These are phyloP conservation scores for Tripterygium wilfordii DNA, from an alignment of 177 flowering plant species.

Conservation along the genomic window DNA sequence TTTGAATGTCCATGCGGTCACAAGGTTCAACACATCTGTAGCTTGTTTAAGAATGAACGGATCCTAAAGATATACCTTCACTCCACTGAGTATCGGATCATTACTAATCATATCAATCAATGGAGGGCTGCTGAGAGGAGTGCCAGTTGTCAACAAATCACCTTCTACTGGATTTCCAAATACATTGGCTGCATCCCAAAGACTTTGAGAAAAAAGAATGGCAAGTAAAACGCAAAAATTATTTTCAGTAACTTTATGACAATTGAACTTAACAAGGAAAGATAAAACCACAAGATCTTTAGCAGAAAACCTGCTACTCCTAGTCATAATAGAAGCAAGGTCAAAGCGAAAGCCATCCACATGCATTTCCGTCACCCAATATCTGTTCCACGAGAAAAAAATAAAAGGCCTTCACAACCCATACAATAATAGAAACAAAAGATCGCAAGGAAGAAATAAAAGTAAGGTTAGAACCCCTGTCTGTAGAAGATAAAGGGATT, in stretches of 20 bases:
- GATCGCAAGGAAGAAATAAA: not conserved
- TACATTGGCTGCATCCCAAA: slow-evolving; percentile 88
- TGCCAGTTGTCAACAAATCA: slow-evolving; percentile 71
- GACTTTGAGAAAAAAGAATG: slow-evolving; percentile 24
- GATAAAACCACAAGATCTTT: not conserved
- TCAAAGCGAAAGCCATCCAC: slow-evolving; percentile 99
- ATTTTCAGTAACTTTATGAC: not conserved
- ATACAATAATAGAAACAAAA: not conserved
- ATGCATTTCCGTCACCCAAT: slow-evolving; percentile 96
- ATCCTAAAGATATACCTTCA: too few species aligned
- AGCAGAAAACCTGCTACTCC: slow-evolving; percentile 71
- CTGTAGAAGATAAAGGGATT: too few species aligned
- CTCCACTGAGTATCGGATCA: slow-evolving; percentile 85
- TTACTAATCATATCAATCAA: slow-evolving; percentile 88
- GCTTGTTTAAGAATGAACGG: too few species aligned
- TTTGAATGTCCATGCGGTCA: too few species aligned
- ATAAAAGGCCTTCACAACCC: slow-evolving; percentile 2
- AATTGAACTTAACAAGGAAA: not conserved
- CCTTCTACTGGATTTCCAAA: slow-evolving; percentile 62
- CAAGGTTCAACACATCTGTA: too few species aligned
- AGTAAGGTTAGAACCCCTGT: too few species aligned
- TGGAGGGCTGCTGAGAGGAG: slow-evolving; percentile 83
- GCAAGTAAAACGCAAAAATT: slow-evolving; percentile 1
- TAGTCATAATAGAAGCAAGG: slow-evolving; percentile 93
- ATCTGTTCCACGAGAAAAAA: slow-evolving; percentile 41